Conservation (phyloP, 306 rosid species). For the Argentina anserina region DNA sequence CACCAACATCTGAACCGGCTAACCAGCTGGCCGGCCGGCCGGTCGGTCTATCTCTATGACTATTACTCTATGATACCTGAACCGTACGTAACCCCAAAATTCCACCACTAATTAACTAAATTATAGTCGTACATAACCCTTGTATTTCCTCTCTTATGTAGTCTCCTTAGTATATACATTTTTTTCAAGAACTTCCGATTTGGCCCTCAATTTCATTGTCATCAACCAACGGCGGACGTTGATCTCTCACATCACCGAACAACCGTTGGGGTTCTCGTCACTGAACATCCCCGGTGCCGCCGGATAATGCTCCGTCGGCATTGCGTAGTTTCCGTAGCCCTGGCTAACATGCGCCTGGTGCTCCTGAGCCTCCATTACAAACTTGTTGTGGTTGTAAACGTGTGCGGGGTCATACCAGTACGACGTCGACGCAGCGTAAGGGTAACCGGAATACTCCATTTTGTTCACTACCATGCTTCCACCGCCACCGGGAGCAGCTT, state of each 20-base stretch:
- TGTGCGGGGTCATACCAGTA: slow-evolving; percentile 39
- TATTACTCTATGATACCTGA: no score
- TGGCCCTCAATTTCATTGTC: neutral
- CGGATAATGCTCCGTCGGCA: slow-evolving; percentile 17
- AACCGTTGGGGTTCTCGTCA: slow-evolving; percentile 90
- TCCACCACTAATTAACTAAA: neutral
- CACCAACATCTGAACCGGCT: slow-evolving; percentile 23
- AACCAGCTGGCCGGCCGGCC: slow-evolving; percentile 13
- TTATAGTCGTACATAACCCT: neutral
- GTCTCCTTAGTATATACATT: slow-evolving; percentile 5
- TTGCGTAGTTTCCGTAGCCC: slow-evolving; percentile 21
- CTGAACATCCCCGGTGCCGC: slow-evolving; percentile 57
- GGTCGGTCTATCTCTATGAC: neutral
- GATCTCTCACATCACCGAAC: slow-evolving; percentile 66
- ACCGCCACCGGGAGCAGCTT: slow-evolving; percentile 21
- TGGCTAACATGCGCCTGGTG: slow-evolving; percentile 34
- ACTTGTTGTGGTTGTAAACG: slow-evolving; percentile 24
- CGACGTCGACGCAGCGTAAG: slow-evolving; percentile 26
- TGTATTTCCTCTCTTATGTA: neutral
- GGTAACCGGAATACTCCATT: slow-evolving; percentile 57
- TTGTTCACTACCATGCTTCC: slow-evolving; percentile 41
- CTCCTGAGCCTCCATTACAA: slow-evolving; percentile 50
- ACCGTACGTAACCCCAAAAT: neutral
- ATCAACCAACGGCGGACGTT: neutral
- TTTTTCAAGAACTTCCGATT: neutral